Evolutionary conservation across 2,329 filamentous ascomycete genomes (phyloP), one percentile per base, ranked within the genome.

Genomic region (Lachnellula arida): DNA sequence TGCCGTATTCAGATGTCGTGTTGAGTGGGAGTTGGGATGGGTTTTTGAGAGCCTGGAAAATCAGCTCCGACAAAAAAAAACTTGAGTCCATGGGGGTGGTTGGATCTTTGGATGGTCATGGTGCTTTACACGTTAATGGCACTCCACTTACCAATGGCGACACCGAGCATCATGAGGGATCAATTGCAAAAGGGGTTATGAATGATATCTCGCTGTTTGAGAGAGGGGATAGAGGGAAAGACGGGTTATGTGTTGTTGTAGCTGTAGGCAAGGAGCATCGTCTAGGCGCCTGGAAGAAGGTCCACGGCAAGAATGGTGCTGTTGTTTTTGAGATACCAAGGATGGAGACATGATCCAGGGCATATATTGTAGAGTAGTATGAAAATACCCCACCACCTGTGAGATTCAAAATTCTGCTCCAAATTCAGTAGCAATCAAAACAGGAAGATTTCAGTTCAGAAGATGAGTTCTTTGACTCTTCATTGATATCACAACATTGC

Each of bases 1-100:
- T 99, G 49, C 93, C 94, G 0, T 97, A 92, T 71, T 93, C 91
- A 5, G 91, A 99, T 67, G 77, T 96, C 50, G 84, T 99, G 55
- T 78, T 99, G 50, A 95, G 86, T 62, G 94, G 93, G 34, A 96
- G 91, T 72, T 99, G 93, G 92, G 94, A 96, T 69, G 94, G 94
- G 2, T 85, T 83, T 71, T 80, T 99, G 56, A 81, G 93, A 49
- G 87, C 87, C 5, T 99, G 94, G 94, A 85, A 81, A 58, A 79
- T 99, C 19, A 88, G 85, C 52, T 84, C 89, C 43, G 93, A 97
- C 70, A 94, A 92, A 74, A 84, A 83, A 70, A 85, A 80, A 61
- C 81, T 99, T 46, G 86, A 94, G 66, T 74, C 82, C 0, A 73
- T 91, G 7, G 91, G 91, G 1, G 78, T 84, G 1, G 75, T 94